A percentile compares a stretch with the other conserved stretches of the same genome.
Conservation (phyloP, 257 asterid genomes). For the Solanum sparsipilum region DNA sequence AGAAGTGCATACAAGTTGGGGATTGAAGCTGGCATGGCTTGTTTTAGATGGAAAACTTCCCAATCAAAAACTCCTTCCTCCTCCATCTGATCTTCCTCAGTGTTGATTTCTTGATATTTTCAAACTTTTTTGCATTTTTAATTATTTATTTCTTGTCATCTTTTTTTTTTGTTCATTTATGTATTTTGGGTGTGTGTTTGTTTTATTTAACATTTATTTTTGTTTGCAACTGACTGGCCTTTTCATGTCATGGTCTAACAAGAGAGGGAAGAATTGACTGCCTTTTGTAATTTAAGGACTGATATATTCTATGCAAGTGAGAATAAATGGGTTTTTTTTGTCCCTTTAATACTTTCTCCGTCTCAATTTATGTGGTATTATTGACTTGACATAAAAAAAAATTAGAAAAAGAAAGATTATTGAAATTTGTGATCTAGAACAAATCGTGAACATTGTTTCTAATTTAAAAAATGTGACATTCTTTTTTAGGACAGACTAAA, state of each 20-base stretch:
- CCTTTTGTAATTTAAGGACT: background rate
- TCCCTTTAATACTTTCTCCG: too few relatives aligned
- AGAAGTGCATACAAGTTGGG: slow-evolving; percentile 27
- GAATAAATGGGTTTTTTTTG: background rate
- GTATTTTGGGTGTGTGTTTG: background rate
- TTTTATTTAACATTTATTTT: background rate
- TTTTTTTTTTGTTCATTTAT: background rate
- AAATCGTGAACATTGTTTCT: background rate
- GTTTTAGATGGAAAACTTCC: slow-evolving; percentile 24
- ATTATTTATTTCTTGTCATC: background rate
- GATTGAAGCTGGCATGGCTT: slow-evolving; percentile 25
- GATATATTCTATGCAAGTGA: background rate
- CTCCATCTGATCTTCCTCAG: slow-evolving; percentile 21
- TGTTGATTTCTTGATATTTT: background rate
- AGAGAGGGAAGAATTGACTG: background rate
- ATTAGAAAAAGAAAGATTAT: too few relatives aligned
- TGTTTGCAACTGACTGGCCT: background rate
- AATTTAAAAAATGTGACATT: too few relatives aligned
- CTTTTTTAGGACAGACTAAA: background rate
- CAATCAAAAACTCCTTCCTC: slow-evolving; percentile 18
- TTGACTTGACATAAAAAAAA: background rate
- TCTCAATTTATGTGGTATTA: background rate
- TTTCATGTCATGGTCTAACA: background rate
- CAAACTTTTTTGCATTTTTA: background rate
- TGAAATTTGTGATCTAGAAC: background rate